Percentiles rank a stretch among this genome's conserved stretches.
phyloP scores from a whole-genome alignment of 1,139 yeast genomes.

The Hanseniaspora gamundiae region DNA sequence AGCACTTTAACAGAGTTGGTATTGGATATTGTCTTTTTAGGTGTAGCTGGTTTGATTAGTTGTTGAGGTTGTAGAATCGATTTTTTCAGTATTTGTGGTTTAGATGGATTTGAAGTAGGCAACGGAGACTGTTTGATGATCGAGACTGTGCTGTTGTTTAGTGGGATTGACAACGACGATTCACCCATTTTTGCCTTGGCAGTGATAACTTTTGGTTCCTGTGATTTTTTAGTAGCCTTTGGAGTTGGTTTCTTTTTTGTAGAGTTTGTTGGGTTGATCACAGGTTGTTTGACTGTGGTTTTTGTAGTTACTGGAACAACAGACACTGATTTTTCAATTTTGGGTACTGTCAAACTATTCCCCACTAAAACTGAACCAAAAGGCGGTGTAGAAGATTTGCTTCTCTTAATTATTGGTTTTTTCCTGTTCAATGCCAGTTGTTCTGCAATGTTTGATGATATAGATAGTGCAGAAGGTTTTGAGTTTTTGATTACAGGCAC shows the following conservation, averaged over 20 bases:
- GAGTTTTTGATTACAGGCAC: too few relatives aligned
- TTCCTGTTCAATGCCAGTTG: slow-evolving; percentile 1
- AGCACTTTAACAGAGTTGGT: neutral
- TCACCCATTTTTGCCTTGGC: neutral
- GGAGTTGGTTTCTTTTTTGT: neutral
- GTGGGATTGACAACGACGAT: too few relatives aligned
- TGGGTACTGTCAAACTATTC: neutral
- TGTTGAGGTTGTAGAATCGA: too few relatives aligned
- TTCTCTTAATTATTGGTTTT: neutral
- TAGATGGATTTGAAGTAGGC: too few relatives aligned
- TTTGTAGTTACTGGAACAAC: neutral
- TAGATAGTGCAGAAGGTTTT: neutral
- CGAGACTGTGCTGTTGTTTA: too few relatives aligned
- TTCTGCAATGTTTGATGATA: neutral
- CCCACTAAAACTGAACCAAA: neutral
- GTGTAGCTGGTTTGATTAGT: neutral
- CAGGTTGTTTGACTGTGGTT: neutral
- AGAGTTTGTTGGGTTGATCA: neutral
- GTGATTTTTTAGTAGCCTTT: neutral
- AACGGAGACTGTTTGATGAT: too few relatives aligned
- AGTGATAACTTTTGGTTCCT: neutral
- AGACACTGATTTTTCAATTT: neutral
- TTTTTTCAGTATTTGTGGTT: too few relatives aligned
- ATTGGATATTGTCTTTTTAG: neutral
- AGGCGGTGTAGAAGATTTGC: neutral